Evolutionary conservation across 257 asterid species (phyloP), one percentile per base, ranked within the genome.

Genomic region (Salvia hispanica): DNA sequence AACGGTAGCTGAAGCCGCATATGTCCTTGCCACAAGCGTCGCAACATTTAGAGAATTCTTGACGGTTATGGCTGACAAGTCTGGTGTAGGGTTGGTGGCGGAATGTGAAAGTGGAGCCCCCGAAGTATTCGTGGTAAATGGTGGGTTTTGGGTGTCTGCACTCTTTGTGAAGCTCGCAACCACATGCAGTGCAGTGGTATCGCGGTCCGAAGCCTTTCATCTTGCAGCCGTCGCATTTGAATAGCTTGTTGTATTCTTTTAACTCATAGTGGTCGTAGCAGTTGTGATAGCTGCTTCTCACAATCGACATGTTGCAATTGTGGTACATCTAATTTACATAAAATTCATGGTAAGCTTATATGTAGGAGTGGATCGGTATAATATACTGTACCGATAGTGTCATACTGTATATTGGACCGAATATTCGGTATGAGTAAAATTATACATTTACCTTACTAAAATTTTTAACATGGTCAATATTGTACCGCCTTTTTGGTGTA

Each of bases 211-310:
- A 69, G 21, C 84, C 84, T 42, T 65, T 25, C 67, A 18, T 71
- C 71, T 64, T 79, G 81, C 84, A 79, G 8, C 84, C 84, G 2
- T 79, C 66, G 42, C 81, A 79, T 0, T 7, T 14, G 63, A 79
- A 79, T 13, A 69, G 5, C 66, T 73, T 60, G 1, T 15, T 43
- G 9, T 25, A 50, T 43, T 6, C 53, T 56, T 39, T 76, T 4
- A 53, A 50, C 34, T 64, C 59, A 43, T 72, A 46, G 42, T 72
- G 74, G 0, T 75, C 55, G 33, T 34, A 4, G 59, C 78, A 77
- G 2, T 67, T 25, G 21, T 77, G 80, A 43, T 25, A 0, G 21
- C 21, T 18, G 0, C 21, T 18, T 18, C 21, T 18, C 21, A 18
- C 45, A 3, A 64, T 64, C 25, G 66, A 72, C 76, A 70, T 61